Evolutionary conservation across 805 yeast genomes (phyloP).

Genomic region (Saccharomycopsis guyanensis): DNA sequence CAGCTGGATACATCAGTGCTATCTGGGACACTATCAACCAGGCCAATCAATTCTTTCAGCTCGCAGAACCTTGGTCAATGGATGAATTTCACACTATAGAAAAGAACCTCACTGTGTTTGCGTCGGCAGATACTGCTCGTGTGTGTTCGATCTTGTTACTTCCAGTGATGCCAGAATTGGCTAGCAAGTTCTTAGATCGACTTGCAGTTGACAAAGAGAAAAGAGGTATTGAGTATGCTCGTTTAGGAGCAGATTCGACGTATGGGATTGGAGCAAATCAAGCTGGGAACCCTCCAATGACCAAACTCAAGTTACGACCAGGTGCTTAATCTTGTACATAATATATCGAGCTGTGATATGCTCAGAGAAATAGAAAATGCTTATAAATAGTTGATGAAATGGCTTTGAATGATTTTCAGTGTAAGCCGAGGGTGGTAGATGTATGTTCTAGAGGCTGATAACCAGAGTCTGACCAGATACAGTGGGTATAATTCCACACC

Average conservation of each 20-base stretch:
- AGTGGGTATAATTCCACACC: too few relatives aligned
- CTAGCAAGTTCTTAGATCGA: constrained; percentile 51
- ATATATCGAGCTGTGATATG: too few relatives aligned
- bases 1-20: constrained; percentile 45
- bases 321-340: background rate
- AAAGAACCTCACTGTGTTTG: constrained; percentile 39
- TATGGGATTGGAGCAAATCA: constrained; percentile 57
- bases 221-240: constrained; percentile 39
- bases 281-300: constrained; percentile 43
- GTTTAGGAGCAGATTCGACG: constrained; percentile 46
- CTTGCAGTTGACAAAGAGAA: constrained; percentile 42
- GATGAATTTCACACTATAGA: constrained; percentile 18
- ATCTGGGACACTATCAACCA: constrained; percentile 53
- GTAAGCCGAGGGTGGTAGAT: too few relatives aligned
- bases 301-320: constrained; percentile 24
- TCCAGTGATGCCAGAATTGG: constrained; percentile 66
- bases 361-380: too few relatives aligned
- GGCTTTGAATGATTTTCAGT: too few relatives aligned
- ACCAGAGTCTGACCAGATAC: too few relatives aligned
- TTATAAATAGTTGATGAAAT: too few relatives aligned
- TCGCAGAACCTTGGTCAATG: constrained; percentile 67
- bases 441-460: too few relatives aligned
- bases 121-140: constrained; percentile 66
- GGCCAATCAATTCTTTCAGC: constrained; percentile 64
- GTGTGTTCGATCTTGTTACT: constrained; percentile 56